A percentile compares a stretch with the other conserved stretches of the same genome.
Evolutionary conservation across 2,329 filamentous ascomycete species (phyloP).

Genomic region (Calonectria henricotiae): DNA sequence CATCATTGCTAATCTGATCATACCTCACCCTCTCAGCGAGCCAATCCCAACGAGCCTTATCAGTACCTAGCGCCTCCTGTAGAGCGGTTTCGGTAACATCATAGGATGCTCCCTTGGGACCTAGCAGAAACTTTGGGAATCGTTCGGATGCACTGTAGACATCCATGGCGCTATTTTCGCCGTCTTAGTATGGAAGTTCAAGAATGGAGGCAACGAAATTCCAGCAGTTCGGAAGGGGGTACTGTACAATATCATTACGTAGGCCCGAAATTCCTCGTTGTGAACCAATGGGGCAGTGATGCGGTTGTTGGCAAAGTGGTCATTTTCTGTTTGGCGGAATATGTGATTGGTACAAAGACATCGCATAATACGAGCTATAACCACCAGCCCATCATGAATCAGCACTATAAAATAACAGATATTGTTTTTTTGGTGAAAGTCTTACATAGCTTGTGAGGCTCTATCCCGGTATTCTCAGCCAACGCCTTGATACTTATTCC

Average conservation of each 20-base stretch:
- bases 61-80: not conserved
- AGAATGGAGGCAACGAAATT: no score
- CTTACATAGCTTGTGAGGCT: not conserved
- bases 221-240: no score
- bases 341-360: constrained; percentile 10
- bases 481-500: not conserved
- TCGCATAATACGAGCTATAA: constrained; percentile 1
- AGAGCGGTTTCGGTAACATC: not conserved
- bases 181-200: no score
- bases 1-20: constrained; percentile 2
- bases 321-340: not conserved
- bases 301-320: constrained; percentile 9
- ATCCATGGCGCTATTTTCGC: not conserved
- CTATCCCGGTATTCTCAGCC: not conserved
- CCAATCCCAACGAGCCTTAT: not conserved
- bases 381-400: no score
- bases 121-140: not conserved
- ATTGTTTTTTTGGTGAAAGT: no score
- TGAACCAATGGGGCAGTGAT: not conserved
- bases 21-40: not conserved
- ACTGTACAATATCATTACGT: not conserved
- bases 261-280: constrained; percentile 9
- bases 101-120: not conserved
- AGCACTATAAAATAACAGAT: no score
- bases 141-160: not conserved